A percentile compares a stretch with the other conserved stretches of the same genome.
Conservation (phyloP, 2,329 filamentous ascomycete genomes). For the Beauveria caledonica region DNA sequence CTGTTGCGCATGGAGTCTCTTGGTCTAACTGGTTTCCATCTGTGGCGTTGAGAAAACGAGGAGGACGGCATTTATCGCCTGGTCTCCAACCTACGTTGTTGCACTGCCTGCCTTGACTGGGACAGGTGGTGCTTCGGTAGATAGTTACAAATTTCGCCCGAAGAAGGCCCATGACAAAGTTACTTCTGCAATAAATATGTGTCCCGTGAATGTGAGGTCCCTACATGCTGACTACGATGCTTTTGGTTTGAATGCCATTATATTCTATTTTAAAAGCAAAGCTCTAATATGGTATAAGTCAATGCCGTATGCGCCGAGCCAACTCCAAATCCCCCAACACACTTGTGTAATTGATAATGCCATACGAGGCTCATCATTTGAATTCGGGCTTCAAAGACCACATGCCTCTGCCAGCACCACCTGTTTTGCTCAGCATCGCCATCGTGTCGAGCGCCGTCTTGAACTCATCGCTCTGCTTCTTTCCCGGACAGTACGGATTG, state of each 20-base stretch:
- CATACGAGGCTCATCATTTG: constrained; percentile 15
- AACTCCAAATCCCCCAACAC: neutral
- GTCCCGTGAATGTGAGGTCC: constrained; percentile 12
- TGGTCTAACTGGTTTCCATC: constrained; percentile 39
- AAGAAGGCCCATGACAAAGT: constrained; percentile 34
- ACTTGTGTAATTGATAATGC: neutral
- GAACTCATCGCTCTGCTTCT: constrained; percentile 68
- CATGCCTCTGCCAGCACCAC: constrained; percentile 43
- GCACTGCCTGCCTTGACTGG: constrained; percentile 28
- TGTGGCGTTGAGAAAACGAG: constrained; percentile 64
- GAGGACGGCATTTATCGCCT: constrained; percentile 59
- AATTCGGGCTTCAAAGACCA: constrained; percentile 40
- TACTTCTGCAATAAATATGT: constrained; percentile 23
- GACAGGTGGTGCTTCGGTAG: constrained; percentile 25
- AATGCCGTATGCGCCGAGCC: neutral
- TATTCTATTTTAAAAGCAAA: neutral
- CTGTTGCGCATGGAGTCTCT: constrained; percentile 26
- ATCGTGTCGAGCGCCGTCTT: constrained; percentile 71
- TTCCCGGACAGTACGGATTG: constrained; percentile 60
- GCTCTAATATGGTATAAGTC: neutral
- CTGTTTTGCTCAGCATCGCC: constrained; percentile 58
- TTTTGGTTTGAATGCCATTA: neutral
- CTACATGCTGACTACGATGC: neutral
- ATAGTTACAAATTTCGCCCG: constrained; percentile 35
- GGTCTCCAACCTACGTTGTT: constrained; percentile 51